phyloP scores from a whole-genome alignment of 2,329 filamentous ascomycete genomes.

The Aspergillus sp. region DNA sequence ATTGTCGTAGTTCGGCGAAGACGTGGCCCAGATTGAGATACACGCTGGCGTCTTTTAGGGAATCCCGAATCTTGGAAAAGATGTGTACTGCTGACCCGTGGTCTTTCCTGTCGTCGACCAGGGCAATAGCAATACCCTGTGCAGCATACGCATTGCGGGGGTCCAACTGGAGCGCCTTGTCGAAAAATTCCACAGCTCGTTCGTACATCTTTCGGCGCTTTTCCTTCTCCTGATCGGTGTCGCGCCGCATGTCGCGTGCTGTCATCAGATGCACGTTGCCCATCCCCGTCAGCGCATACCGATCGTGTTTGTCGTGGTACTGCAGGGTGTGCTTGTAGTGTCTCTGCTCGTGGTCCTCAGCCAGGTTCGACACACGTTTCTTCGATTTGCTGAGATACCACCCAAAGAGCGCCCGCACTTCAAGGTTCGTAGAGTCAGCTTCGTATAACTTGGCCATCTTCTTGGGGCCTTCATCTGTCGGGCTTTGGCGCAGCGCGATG shows the following conservation, averaged over 20 bases:
- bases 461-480: slow-evolving; percentile 80
- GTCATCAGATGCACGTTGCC: slow-evolving; percentile 87
- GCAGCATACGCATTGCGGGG: slow-evolving; percentile 93
- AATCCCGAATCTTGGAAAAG: slow-evolving; percentile 85
- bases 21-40: slow-evolving; percentile 92
- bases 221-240: slow-evolving; percentile 83
- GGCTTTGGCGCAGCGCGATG: slow-evolving; percentile 75
- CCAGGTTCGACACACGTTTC: slow-evolving; percentile 73
- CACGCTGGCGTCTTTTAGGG: slow-evolving; percentile 79
- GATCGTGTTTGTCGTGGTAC: slow-evolving; percentile 92
- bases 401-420: slow-evolving; percentile 87
- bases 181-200: slow-evolving; percentile 95
- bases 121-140: slow-evolving; percentile 88
- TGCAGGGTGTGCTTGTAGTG: slow-evolving; percentile 96
- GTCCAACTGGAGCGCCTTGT: slow-evolving; percentile 93
- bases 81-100: slow-evolving; percentile 76
- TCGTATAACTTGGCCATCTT: slow-evolving; percentile 82
- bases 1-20: slow-evolving; percentile 86
- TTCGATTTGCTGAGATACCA: slow-evolving; percentile 92
- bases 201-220: slow-evolving; percentile 83
- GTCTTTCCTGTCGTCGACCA: slow-evolving; percentile 93
- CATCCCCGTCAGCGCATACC: slow-evolving; percentile 96
- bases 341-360: slow-evolving; percentile 84
- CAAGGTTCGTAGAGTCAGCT: slow-evolving; percentile 75
- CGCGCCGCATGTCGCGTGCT: slow-evolving; percentile 89